Evolutionary conservation across 345 rosid genomes (phyloP), one percentile per base, ranked within the genome.

Genomic region (Arabidopsis arenosa): DNA sequence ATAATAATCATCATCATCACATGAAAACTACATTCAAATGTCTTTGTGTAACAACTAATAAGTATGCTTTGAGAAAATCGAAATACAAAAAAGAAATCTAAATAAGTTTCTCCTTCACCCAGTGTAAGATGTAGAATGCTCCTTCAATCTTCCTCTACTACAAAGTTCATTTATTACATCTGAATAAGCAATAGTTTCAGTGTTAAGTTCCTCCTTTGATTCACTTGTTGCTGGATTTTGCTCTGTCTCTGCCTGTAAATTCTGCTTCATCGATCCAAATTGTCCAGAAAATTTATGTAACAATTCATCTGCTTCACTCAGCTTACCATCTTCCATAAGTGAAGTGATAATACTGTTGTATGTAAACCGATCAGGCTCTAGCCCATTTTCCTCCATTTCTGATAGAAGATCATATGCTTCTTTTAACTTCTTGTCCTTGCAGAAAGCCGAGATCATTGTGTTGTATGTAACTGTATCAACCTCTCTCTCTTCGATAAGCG

Each of bases 401-500:
- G 76, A 77, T 32, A 88, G 63, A 76, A 89, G 89, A 80, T 80
- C 86, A 82, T 82, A 86, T 6, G 92, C 97, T 78, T 87, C 97
- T 72, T 85, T 84, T 72, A 90, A 57, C 85, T 90, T 90, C 71
- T 81, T 82, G 49, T 82, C 84, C 79, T 80, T 85, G 68, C 95
- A 90, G 63, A 92, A 85, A 66, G 87, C 72, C 48, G 91, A 84
- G 72, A 94, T 90, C 75, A 92, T 79, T 6, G 85, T 94, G 86
- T 90, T 92, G 86, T 92, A 88, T 13, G 98, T 84, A 55, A 88
- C 89, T 13, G 76, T 77, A 81, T 92, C 96, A 51, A 86, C 47
- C 17, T 66, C 51, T 69, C 87, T 85, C 41, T 91, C 93, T 66
- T 86, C 80, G 68, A 82, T 80, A 85, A 90, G 90, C 0, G 86